Evolutionary conservation across 2,329 filamentous ascomycete genomes (phyloP), one percentile per base, ranked within the genome.

Genomic region (Cadophora gregata): DNA sequence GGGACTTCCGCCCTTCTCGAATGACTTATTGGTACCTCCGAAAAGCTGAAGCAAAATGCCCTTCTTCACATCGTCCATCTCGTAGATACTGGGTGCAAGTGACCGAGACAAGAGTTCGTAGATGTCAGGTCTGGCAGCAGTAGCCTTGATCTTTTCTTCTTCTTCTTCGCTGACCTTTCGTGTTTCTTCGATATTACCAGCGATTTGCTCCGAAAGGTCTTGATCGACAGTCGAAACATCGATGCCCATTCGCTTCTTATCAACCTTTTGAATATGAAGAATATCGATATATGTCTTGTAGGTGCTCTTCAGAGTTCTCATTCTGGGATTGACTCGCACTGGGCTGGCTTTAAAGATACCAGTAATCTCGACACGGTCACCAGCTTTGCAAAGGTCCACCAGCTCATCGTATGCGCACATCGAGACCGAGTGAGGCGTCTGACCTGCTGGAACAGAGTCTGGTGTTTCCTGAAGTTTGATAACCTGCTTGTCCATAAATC

Each of bases 201-300:
- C 83, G 70, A 89, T 85, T 53, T 82, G 79, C 6, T 79, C 79
- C 58, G 85, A 83, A 53, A 93, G 90, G 9, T 93, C 91, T 38
- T 94, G 86, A 74, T 93, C 91, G 14, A 99, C 88, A 0, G 96
- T 99, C 0, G 93, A 94, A 1, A 89, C 85, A 75, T 99, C 96
- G 58, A 93, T 91, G 38, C 96, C 96, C 84, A 99, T 89, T 63
- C 96, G 90, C 80, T 93, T 96, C 81, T 94, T 95, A 80, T 99
- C 95, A 2, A 96, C 92, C 79, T 99, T 99, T 77, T 98, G 94
- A 48, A 98, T 92, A 76, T 99, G 96, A 55, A 98, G 81, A 56
- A 95, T 93, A 79, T 99, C 96, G 62, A 99, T 90, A 71, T 97
- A 99, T 0, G 96, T 99, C 84, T 98, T 99, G 86, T 97, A 97